Conservation (phyloP, 495 filamentous ascomycete species). For the Pseudotulostoma volvatum region DNA sequence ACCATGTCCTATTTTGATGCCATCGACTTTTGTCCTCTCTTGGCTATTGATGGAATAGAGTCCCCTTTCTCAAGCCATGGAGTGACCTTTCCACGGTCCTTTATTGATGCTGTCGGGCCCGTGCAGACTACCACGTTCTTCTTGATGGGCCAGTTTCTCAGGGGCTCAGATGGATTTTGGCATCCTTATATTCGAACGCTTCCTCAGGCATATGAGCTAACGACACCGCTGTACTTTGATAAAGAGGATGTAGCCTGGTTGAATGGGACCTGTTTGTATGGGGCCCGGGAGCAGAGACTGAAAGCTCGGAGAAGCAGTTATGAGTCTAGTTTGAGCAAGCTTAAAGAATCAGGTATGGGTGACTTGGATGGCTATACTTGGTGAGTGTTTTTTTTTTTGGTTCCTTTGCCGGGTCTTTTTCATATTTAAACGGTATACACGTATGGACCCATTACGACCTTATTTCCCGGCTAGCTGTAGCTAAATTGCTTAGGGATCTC, state of each 20-base stretch:
- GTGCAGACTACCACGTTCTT: slow-evolving; percentile 34
- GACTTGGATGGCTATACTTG: slow-evolving; percentile 24
- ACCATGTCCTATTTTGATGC: slow-evolving; percentile 40
- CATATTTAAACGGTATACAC: background rate
- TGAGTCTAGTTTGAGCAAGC: slow-evolving; percentile 18
- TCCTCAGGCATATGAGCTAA: slow-evolving; percentile 35
- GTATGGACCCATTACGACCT: background rate
- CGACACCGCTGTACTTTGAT: slow-evolving; percentile 42
- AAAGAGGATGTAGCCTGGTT: slow-evolving; percentile 42
- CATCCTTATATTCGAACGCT: slow-evolving; percentile 42
- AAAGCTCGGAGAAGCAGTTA: slow-evolving; percentile 34
- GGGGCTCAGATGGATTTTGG: slow-evolving; percentile 38
- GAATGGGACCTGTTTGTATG: slow-evolving; percentile 40
- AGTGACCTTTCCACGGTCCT: slow-evolving; percentile 16
- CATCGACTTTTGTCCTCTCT: slow-evolving; percentile 16
- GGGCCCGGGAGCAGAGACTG: slow-evolving; percentile 27
- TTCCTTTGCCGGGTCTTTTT: background rate
- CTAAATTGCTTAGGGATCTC: slow-evolving; percentile 34
- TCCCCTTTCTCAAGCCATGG: slow-evolving; percentile 21
- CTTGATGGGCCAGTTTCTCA: slow-evolving; percentile 39
- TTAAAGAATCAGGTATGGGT: slow-evolving; percentile 22
- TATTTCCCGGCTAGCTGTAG: background rate
- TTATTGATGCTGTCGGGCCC: slow-evolving; percentile 20
- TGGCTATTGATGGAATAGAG: slow-evolving; percentile 5
- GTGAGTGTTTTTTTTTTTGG: slow-evolving; percentile 15